Base-by-base conservation (phyloP, 345 rosid species). In the Hibiscus mutabilis region DNA sequence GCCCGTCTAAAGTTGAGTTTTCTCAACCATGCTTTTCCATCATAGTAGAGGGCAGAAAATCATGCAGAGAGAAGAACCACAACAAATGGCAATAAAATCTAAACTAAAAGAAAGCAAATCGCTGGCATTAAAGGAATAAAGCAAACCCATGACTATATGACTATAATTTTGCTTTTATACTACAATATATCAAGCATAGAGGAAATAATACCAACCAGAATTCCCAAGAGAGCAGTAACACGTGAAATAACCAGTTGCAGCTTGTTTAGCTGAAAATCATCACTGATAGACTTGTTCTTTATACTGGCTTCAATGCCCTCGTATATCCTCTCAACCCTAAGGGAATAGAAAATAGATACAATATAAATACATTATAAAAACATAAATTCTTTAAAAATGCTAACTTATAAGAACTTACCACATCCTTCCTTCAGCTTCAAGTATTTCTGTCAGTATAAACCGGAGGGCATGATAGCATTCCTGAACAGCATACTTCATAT, bases 401-500 rank as follows among this genome's bases (percentile, higher is more conserved):
- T 44, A 49, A 68, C 68, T 31, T 31, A 4, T 31, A 58, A 64
- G 21, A 60, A 77, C 83, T 70, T 81, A 94, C 98, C 99, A 95
- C 85, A 73, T 82, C 91, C 82, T 84, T 82, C 97, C 99, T 83
- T 95, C 99, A 40, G 79, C 91, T 58, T 87, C 96, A 79, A 95
- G 75, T 73, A 90, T 86, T 78, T 87, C 92, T 24, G 82, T 86
- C 60, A 95, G 83, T 73, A 95, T 85, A 81, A 76, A 55, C 71
- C 74, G 87, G 21, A 92, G 91, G 75, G 85, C 73, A 74, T 84
- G 37, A 69, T 82, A 95, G 81, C 87, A 91, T 79, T 95, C 99
- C 69, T 83, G 92, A 80, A 95, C 99, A 16, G 97, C 99, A 85
- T 87, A 92, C 80, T 87, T 92, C 99, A 90, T 95, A 79, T 90